Percentiles rank a stretch among this genome's conserved stretches.
phyloP scores from a whole-genome alignment of 306 rosid species.

The Styphnolobium japonicum region DNA sequence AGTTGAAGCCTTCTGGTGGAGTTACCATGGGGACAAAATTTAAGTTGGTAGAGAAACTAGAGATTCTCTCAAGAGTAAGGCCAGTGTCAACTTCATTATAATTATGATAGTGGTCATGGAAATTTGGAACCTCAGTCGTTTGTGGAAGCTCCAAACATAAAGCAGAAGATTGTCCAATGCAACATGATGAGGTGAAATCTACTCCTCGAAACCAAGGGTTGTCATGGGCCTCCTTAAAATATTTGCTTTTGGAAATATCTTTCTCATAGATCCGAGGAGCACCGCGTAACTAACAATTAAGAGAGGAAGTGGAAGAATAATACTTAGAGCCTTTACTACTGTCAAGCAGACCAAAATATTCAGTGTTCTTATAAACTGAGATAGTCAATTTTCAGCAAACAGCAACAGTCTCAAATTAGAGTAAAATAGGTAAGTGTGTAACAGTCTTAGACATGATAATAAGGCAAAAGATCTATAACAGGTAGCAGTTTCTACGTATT shows the following conservation, averaged over 20 bases:
- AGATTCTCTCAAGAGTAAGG: slow-evolving; percentile 30
- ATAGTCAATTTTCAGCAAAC: not conserved
- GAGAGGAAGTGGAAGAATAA: not conserved
- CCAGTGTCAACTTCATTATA: slow-evolving; percentile 38
- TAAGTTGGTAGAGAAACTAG: slow-evolving; percentile 37
- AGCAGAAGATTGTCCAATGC: slow-evolving; percentile 67
- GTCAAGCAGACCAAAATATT: not conserved
- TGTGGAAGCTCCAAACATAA: slow-evolving; percentile 61
- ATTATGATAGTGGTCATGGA: slow-evolving; percentile 41
- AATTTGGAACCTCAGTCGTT: slow-evolving; percentile 56
- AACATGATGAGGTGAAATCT: slow-evolving; percentile 59
- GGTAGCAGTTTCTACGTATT: not conserved
- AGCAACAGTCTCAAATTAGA: not conserved
- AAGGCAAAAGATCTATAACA: no score
- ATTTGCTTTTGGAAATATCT: slow-evolving; percentile 34
- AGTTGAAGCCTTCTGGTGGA: slow-evolving; percentile 42
- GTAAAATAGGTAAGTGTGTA: not conserved
- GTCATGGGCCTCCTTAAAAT: slow-evolving; percentile 38
- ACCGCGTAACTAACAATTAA: slow-evolving; percentile 41
- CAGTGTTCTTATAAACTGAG: not conserved
- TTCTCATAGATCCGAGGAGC: slow-evolving; percentile 69
- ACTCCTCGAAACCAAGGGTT: slow-evolving; percentile 63
- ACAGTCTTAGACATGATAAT: no score
- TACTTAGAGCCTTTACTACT: not conserved
- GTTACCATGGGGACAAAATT: slow-evolving; percentile 54